Percentiles rank a stretch among this genome's conserved stretches.
phyloP scores from a whole-genome alignment of 2,329 filamentous ascomycete genomes.

The Emergomyces pasteurianus region DNA sequence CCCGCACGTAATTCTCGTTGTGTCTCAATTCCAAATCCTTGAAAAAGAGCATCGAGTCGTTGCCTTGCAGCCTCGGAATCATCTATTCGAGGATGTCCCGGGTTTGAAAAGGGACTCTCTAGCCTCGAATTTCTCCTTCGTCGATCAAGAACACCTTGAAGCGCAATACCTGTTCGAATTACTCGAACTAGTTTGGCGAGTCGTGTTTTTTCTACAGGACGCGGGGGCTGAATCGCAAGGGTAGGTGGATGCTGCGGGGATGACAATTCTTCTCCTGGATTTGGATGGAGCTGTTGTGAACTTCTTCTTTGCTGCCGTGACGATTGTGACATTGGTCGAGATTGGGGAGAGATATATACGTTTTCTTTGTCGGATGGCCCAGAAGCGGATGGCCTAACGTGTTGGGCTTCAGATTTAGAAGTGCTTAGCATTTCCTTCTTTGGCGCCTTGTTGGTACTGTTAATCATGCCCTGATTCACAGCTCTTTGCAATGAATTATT shows the following conservation, averaged over 20 bases:
- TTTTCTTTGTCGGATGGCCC: background rate
- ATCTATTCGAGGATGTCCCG: constrained; percentile 5
- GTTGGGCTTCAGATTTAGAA: constrained; percentile 3
- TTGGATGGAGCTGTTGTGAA: background rate
- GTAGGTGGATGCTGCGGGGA: constrained; percentile 11
- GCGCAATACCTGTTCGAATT: constrained; percentile 26
- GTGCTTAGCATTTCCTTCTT: constrained; percentile 3
- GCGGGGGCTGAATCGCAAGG: constrained; percentile 4
- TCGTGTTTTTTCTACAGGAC: constrained; percentile 11
- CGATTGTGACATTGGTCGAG: background rate
- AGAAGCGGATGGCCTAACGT: background rate
- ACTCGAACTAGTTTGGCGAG: constrained; percentile 22
- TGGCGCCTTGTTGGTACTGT: constrained; percentile 3
- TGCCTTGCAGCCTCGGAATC: constrained; percentile 16
- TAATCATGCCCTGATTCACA: background rate
- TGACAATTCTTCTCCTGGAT: background rate
- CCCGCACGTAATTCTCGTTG: constrained; percentile 30
- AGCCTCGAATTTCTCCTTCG: constrained; percentile 7
- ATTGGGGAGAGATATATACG: background rate
- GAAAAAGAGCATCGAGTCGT: constrained; percentile 25
- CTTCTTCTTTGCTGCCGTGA: background rate
- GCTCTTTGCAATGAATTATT: constrained; percentile 19
- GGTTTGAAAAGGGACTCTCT: constrained; percentile 7
- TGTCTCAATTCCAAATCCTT: constrained; percentile 26
- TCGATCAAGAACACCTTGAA: constrained; percentile 23